A percentile compares a stretch with the other conserved stretches of the same genome.
phyloP scores from a whole-genome alignment of 1,139 yeast species.

The Nakaseomyces nivariensis region DNA sequence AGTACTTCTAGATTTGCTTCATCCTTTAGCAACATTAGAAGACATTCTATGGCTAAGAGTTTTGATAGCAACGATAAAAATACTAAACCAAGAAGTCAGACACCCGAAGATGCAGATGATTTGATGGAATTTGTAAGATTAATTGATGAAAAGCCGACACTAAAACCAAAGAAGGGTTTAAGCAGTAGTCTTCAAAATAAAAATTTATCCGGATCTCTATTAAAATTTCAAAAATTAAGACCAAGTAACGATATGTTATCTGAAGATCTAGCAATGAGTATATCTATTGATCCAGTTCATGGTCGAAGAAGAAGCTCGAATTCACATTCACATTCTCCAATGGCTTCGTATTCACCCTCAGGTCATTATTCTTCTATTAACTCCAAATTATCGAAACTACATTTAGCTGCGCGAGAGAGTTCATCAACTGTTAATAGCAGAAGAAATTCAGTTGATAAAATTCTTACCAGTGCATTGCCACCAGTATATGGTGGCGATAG shows the following conservation, averaged over 20 bases:
- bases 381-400: constrained; percentile 34
- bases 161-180: constrained; percentile 38
- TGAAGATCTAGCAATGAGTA: constrained; percentile 32
- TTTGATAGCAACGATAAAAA: constrained; percentile 25
- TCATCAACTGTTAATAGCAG: constrained; percentile 10
- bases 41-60: constrained; percentile 32
- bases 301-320: constrained; percentile 7
- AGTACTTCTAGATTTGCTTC: constrained; percentile 33
- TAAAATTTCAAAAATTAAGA: constrained; percentile 39
- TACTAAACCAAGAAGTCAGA: constrained; percentile 9
- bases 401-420: constrained; percentile 14
- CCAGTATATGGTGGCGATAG: constrained; percentile 11
- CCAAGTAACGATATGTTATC: constrained; percentile 37
- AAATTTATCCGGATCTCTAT: constrained; percentile 33
- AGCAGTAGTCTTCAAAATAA: constrained; percentile 10
- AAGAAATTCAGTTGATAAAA: constrained; percentile 15
- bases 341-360: constrained; percentile 29
- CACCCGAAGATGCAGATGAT: constrained; percentile 42
- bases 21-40: constrained; percentile 32
- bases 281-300: constrained; percentile 29
- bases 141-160: constrained; percentile 62
- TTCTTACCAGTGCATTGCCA: constrained; percentile 10
- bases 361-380: constrained; percentile 36
- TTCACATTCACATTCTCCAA: constrained; percentile 25
- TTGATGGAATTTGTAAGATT: constrained; percentile 70